Base-by-base conservation (phyloP, 345 rosid species). In the Dipteronia dyeriana region DNA sequence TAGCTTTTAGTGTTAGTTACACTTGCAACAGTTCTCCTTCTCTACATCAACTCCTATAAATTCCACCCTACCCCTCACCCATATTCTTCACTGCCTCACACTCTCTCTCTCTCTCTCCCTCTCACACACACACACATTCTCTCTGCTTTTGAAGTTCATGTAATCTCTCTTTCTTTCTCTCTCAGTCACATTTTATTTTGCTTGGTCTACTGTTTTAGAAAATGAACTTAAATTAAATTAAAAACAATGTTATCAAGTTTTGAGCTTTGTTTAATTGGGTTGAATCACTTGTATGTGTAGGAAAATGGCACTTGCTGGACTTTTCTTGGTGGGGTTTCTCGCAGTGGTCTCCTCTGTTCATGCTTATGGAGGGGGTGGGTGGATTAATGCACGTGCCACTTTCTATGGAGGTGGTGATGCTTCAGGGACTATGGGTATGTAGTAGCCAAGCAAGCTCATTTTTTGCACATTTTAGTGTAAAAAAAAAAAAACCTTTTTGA, bases 401-500 rank as follows among this genome's bases (percentile, higher is more conserved):
- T 87, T 87, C 84, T 87, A 87, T 61, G 91, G 91, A 4, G 88
- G 88, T 19, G 82, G 87, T 59, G 91, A 87, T 67, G 91, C 91
- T 26, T 87, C 90, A 65, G 91, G 91, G 73, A 87, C 91, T 22
- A 87, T 85, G 88, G 91, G 91, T 87, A 80, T 56, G 72, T 22
- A 53, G 12, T 22, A 53, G 17, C 17, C 38, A 56, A 64, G 31
- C 38, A 56, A 45, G 12, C 38, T 0, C 57, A 53, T 53, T 16
- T 53, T 16, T 7, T 47, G 39, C 4, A 22, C 17, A 47, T 23
- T 22, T 19, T 9, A 5, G 26, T 31, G 4, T 3, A 34, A 4
- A 17, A 23, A 17, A 16, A 49, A 4, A 16, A 53, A 16, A 0
- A 2, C 3, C 1, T 13, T 34, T 34, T 51, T 22, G 59, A 22